A percentile compares a stretch with the other conserved stretches of the same genome.
These are phyloP conservation scores for Apocynum venetum DNA, from an alignment of 257 asterid genomes.

Conservation along the genomic window DNA sequence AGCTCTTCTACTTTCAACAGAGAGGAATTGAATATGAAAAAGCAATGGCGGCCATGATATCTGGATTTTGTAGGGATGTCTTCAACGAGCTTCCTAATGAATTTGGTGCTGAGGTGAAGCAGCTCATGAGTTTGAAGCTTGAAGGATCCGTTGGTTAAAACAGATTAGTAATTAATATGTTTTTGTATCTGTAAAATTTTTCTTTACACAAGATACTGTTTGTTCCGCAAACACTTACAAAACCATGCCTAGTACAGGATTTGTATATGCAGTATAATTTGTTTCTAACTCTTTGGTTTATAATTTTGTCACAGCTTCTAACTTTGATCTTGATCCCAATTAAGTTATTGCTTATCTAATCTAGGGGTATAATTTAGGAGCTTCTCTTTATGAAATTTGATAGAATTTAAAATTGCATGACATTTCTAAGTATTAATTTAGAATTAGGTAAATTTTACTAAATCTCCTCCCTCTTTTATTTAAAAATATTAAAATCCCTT, in stretches of 20 bases:
- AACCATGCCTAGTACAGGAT: background rate
- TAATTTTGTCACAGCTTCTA: too few species aligned
- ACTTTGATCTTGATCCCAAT: too few species aligned
- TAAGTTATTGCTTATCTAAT: too few species aligned
- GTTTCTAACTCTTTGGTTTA: background rate
- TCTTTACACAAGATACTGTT: background rate
- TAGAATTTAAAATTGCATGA: too few species aligned
- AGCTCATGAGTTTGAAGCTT: constrained; percentile 90
- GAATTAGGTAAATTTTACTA: too few species aligned
- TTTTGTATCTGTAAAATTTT: background rate
- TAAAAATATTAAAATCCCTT: too few species aligned
- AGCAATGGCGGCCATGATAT: constrained; percentile 98
- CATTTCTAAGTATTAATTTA: too few species aligned
- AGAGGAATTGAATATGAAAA: constrained; percentile 91
- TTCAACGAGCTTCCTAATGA: constrained; percentile 90
- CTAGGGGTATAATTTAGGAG: too few species aligned
- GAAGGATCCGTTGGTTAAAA: constrained; percentile 89
- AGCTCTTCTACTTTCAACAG: constrained; percentile 87
- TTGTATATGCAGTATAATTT: background rate
- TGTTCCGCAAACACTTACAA: background rate
- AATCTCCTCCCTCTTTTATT: too few species aligned
- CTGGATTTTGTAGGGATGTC: constrained; percentile 89
- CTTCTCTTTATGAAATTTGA: too few species aligned
- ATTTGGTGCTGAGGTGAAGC: constrained; percentile 93
- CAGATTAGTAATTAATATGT: background rate